Base-by-base conservation (phyloP, 805 yeast genomes). In the Starmerella vaccinii region DNA sequence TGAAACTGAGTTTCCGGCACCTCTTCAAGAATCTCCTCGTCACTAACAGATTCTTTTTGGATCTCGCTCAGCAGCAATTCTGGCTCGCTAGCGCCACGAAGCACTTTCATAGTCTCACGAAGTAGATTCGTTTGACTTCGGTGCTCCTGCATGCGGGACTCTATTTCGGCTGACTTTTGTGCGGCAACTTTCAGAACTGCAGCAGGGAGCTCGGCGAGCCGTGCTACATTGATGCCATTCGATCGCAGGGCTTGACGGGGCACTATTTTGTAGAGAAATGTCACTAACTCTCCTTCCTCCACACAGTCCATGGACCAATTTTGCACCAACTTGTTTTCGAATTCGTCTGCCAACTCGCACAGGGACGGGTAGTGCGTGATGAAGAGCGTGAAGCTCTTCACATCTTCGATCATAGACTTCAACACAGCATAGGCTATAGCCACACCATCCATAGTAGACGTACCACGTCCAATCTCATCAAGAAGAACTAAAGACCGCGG, bases 221-320 rank as follows among this genome's bases (percentile, higher is more conserved):
- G 74, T 0, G 95, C 96, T 34, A 86, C 95, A 61, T 88, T 85
- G 32, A 89, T 69, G 1, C 96, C 97, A 64, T 82, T 87, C 49
- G 89, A 84, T 49, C 80, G 75, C 38, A 76, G 66, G 34, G 83
- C 75, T 3, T 68, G 66, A 0, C 84, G 85, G 10, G 62, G 57
- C 12, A 63, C 71, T 27, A 79, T 58, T 41, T 71, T 71, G 63
- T 78, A 82, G 35, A 80, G 65, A 54, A 82, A 78, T 2, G 75
- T 65, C 15, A 80, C 70, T 9, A 54, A 53, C 38, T 61, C 59
- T 0, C 66, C 62, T 58, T 67, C 66, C 24, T 68, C 65, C n/a
- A 63, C 69, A 58, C 71, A 84, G 18, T 82, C 88, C 87, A 88
- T 81, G 58, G 82, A 87, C 64, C 72, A 82, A 60, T 82, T 82